These are phyloP conservation scores for Sungouiella blattae DNA, from an alignment of 805 yeast species.

Conservation along the genomic window DNA sequence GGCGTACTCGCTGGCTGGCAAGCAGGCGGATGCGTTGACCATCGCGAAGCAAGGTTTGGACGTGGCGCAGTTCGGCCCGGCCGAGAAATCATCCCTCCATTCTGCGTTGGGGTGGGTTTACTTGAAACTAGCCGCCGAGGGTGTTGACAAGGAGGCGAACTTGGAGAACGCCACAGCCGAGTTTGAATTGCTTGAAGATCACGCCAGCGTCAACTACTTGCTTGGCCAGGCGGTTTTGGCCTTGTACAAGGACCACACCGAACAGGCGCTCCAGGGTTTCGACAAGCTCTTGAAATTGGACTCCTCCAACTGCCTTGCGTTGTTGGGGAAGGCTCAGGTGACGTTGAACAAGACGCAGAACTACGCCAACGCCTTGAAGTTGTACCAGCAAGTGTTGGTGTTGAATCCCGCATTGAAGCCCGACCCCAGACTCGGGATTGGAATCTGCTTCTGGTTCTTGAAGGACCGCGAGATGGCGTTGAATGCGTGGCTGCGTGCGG, in stretches of 20 bases:
- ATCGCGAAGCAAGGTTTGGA: conserved; percentile 61
- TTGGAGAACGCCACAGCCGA: conserved; percentile 22
- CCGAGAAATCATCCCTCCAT: conserved; percentile 51
- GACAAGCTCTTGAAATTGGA: conserved; percentile 57
- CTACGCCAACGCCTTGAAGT: conserved; percentile 67
- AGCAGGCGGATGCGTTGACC: conserved; percentile 57
- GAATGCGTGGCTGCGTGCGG: conserved; percentile 77
- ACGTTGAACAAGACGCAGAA: conserved; percentile 64
- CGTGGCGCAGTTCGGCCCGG: conserved; percentile 29
- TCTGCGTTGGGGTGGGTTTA: conserved; percentile 73
- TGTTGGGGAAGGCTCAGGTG: conserved; percentile 81
- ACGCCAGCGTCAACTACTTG: conserved; percentile 29
- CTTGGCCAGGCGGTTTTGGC: conserved; percentile 68
- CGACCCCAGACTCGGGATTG: conserved; percentile 93
- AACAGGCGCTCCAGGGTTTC: conserved; percentile 65
- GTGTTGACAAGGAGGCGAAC: conserved; percentile 22
- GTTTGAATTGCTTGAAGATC: conserved; percentile 12
- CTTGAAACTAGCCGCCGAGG: conserved; percentile 35
- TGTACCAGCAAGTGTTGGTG: conserved; percentile 79
- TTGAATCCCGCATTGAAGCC: conserved; percentile 78
- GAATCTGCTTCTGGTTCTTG: conserved; percentile 88
- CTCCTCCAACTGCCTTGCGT: conserved; percentile 66
- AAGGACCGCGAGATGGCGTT: conserved; percentile 75
- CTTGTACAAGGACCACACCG: conserved; percentile 57
- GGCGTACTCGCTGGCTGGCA: conserved; percentile 68